Evolutionary conservation across 176 grass and related monocot species (phyloP), one percentile per base, ranked within the genome.

Genomic region (Echinochloa phyllopogon): DNA sequence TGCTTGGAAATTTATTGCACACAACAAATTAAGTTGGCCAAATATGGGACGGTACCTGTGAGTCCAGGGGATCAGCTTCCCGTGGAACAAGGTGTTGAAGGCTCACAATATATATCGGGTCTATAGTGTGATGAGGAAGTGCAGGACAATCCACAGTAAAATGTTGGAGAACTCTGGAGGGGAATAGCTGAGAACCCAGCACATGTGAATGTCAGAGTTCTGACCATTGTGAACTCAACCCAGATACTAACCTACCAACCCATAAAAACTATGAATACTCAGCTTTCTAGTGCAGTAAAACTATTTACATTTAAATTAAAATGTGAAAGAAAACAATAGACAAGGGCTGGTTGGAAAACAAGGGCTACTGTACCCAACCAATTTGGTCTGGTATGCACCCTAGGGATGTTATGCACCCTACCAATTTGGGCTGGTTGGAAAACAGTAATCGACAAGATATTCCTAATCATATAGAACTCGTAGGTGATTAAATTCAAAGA

Each of bases 341-440:
- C n/a, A n/a, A n/a, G n/a, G n/a, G n/a, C n/a, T n/a, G n/a, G n/a
- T n/a, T n/a, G n/a, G n/a, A n/a, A n/a, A n/a, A n/a, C n/a, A n/a
- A n/a, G n/a, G n/a, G n/a, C n/a, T n/a, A n/a, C n/a, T n/a, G n/a
- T n/a, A n/a, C n/a, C n/a, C n/a, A n/a, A n/a, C n/a, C n/a, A n/a
- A n/a, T n/a, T n/a, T n/a, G n/a, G n/a, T n/a, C n/a, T n/a, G n/a
- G n/a, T n/a, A n/a, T n/a, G n/a, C n/a, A n/a, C n/a, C n/a, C n/a
- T n/a, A n/a, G n/a, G n/a, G n/a, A n/a, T n/a, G n/a, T n/a, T n/a
- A n/a, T n/a, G n/a, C n/a, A n/a, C n/a, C n/a, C n/a, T n/a, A n/a
- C n/a, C n/a, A n/a, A n/a, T n/a, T n/a, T n/a, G 91, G 49, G 95
- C 95, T 79, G 95, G 95, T 88, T 95, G 91, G 85, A 98, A 98